A percentile compares a stretch with the other conserved stretches of the same genome.
Conservation (phyloP, 805 yeast species). For the Spathaspora gorwiae region DNA sequence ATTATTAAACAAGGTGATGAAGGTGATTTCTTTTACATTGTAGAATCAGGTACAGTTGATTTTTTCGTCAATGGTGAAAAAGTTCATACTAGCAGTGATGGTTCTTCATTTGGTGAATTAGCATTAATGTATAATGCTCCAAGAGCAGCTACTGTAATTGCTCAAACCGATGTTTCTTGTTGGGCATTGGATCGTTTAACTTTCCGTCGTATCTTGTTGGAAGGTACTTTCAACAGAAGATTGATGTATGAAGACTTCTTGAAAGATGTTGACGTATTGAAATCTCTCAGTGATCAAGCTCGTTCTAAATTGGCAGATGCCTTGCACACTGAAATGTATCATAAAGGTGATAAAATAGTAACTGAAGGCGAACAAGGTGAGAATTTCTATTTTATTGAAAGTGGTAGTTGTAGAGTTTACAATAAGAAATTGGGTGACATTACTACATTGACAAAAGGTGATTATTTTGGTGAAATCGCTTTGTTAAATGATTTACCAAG, state of each 20-base stretch:
- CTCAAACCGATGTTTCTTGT: slow-evolving; percentile 61
- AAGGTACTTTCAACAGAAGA: slow-evolving; percentile 87
- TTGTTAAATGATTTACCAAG: slow-evolving; percentile 87
- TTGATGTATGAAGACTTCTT: slow-evolving; percentile 84
- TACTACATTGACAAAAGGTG: slow-evolving; percentile 66
- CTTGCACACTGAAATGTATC: slow-evolving; percentile 68
- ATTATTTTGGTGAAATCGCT: slow-evolving; percentile 96
- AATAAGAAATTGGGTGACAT: slow-evolving; percentile 60
- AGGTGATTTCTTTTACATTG: slow-evolving; percentile 86
- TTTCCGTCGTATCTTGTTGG: slow-evolving; percentile 85
- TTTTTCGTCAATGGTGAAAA: slow-evolving; percentile 66
- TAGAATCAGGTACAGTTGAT: slow-evolving; percentile 81
- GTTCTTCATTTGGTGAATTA: slow-evolving; percentile 92
- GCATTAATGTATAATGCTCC: slow-evolving; percentile 98
- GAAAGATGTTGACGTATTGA: slow-evolving; percentile 78
- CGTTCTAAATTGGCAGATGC: slow-evolving; percentile 94
- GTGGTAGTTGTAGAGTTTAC: slow-evolving; percentile 76
- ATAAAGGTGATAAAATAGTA: slow-evolving; percentile 70
- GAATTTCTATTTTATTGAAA: slow-evolving; percentile 47
- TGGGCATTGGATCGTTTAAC: slow-evolving; percentile 95
- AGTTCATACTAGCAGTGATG: slow-evolving; percentile 75
- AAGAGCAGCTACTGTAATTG: slow-evolving; percentile 90
- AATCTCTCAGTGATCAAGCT: slow-evolving; percentile 69
- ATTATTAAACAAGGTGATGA: slow-evolving; percentile 90
- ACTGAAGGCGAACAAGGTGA: slow-evolving; percentile 72